These are phyloP conservation scores for Pinus albicaulis DNA, from an alignment of 75 land plant species.

Conservation along the genomic window DNA sequence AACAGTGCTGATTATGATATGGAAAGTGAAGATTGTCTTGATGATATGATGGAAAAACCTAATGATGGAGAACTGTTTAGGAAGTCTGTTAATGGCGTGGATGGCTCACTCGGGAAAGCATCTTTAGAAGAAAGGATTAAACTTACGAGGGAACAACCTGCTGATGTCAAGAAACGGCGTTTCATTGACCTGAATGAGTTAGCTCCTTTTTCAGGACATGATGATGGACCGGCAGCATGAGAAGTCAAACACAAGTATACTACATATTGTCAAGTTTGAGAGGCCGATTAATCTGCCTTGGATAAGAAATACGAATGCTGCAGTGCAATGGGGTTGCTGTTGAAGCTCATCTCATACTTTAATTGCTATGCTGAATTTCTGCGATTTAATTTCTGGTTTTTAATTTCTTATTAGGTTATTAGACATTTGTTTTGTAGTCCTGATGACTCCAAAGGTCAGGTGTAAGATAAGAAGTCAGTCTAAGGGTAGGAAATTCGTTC, in stretches of 20 bases:
- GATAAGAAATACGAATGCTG: not conserved
- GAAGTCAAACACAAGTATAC: not conserved
- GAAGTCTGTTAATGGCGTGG: slow-evolving; percentile 20
- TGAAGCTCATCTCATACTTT: not conserved
- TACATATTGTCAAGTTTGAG: not conserved
- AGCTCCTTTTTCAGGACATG: slow-evolving; percentile 70
- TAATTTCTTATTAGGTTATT: not conserved
- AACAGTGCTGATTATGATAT: slow-evolving; percentile 34
- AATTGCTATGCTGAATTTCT: not conserved
- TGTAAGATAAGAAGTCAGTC: slow-evolving; percentile 6
- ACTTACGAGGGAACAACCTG: slow-evolving; percentile 15
- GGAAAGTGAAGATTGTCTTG: slow-evolving; percentile 40
- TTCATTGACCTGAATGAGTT: slow-evolving; percentile 85
- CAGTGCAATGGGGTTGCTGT: not conserved
- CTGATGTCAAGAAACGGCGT: slow-evolving; percentile 25
- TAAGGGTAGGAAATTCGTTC: not conserved
- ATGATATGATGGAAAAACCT: slow-evolving; percentile 18
- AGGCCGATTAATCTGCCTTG: not conserved
- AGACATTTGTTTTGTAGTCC: slow-evolving; percentile 6
- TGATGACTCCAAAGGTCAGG: slow-evolving; percentile 3
- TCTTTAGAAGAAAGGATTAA: slow-evolving; percentile 29
- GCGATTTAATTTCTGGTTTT: not conserved
- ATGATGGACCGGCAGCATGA: slow-evolving; percentile 42
- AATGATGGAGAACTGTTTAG: slow-evolving; percentile 26
- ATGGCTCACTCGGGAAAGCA: slow-evolving; percentile 8